Conservation (phyloP, 441 rosid genomes). For the Pelargonium australe region DNA sequence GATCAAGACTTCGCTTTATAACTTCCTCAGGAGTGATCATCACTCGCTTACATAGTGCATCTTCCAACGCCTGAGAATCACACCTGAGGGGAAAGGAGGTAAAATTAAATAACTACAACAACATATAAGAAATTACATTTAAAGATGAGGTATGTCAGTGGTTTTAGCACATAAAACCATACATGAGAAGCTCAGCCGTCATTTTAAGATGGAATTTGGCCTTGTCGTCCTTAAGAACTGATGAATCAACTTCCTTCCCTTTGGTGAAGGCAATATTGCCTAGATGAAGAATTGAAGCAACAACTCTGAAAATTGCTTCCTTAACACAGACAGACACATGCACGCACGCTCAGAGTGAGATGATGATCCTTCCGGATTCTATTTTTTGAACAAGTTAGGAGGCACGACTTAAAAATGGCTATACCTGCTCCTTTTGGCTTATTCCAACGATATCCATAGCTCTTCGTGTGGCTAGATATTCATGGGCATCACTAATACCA, state of each 20-base stretch:
- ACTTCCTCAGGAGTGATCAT: constrained; percentile 91
- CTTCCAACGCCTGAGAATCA: constrained; percentile 59
- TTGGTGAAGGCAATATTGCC: constrained; percentile 75
- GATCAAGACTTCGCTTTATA: constrained; percentile 78
- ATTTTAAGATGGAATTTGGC: constrained; percentile 80
- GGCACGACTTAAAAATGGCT: constrained; percentile 16
- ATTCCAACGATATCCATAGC: constrained; percentile 97
- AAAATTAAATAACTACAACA: background rate
- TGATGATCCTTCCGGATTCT: constrained; percentile 12
- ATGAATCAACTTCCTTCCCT: constrained; percentile 83
- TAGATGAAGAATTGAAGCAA: constrained; percentile 81
- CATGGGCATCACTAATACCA: constrained; percentile 84
- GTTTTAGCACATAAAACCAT: constrained; percentile 16
- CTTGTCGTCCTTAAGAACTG: constrained; percentile 73
- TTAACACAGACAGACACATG: constrained; percentile 13
- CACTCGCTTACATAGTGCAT: constrained; percentile 78
- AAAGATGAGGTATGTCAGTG: background rate
- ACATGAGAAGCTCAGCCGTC: constrained; percentile 94
- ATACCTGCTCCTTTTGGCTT: constrained; percentile 79
- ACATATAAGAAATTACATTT: background rate
- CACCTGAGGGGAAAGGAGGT: constrained; percentile 43
- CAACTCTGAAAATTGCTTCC: constrained; percentile 98
- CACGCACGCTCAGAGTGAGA: constrained; percentile 10
- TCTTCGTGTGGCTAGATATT: constrained; percentile 82
- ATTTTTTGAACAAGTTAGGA: constrained; percentile 11